Evolutionary conservation across 331 rosid genomes (phyloP).

Genomic region (Quercus tomentella): DNA sequence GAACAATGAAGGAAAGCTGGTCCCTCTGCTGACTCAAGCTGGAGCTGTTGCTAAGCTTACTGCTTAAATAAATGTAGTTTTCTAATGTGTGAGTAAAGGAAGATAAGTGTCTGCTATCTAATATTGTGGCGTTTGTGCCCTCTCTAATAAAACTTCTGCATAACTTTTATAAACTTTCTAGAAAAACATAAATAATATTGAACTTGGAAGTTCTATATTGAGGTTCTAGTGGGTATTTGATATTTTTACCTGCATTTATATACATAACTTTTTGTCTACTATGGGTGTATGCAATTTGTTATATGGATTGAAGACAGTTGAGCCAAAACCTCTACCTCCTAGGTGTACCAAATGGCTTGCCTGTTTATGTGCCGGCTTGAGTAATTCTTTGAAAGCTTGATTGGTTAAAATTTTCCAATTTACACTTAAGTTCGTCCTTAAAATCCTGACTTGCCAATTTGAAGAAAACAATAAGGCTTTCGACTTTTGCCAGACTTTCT

Average conservation of each 20-base stretch:
- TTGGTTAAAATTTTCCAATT: too few species aligned
- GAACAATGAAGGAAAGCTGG: constrained; percentile 61
- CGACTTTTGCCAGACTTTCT: too few species aligned
- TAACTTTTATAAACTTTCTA: not conserved
- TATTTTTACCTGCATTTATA: not conserved
- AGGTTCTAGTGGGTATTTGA: not conserved
- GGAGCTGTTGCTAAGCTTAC: constrained; percentile 49
- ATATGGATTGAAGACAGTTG: not conserved
- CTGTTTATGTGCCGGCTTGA: too few species aligned
- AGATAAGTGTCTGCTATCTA: not conserved
- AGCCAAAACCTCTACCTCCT: not conserved
- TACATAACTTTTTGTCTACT: not conserved
- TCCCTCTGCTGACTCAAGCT: constrained; percentile 59
- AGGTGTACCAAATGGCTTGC: not conserved
- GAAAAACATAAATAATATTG: not conserved
- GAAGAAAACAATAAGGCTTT: not conserved
- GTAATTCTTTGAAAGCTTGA: too few species aligned
- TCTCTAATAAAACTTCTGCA: not conserved
- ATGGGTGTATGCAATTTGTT: not conserved
- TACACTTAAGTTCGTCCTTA: too few species aligned
- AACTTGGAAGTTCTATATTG: not conserved
- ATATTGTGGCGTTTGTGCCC: not conserved
- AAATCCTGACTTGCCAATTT: too few species aligned
- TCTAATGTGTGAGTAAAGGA: not conserved
- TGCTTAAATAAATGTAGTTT: constrained; percentile 19